Conservation (phyloP, 345 rosid genomes). For the Microcos paniculata region DNA sequence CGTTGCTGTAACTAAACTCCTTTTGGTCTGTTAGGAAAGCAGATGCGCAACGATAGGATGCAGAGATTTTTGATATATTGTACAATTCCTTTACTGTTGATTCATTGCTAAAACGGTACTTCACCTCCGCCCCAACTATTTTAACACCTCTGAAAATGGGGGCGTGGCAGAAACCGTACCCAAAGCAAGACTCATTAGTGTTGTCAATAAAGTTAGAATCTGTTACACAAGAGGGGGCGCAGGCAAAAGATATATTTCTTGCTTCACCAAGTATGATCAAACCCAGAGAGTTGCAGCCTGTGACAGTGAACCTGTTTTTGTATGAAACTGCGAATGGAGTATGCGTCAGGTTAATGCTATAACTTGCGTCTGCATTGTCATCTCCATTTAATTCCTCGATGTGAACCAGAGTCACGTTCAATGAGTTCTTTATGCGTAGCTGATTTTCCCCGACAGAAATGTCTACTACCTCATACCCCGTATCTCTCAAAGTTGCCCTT, state of each 20-base stretch:
- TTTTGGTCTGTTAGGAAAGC: conserved; percentile 7
- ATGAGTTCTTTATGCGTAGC: not conserved
- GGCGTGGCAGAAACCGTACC: not conserved
- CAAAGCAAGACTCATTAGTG: not conserved
- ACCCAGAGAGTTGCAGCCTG: conserved; percentile 8
- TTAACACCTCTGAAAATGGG: not conserved
- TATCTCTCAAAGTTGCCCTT: not conserved
- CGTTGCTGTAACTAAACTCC: not conserved
- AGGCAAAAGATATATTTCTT: not conserved
- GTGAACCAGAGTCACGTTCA: not conserved
- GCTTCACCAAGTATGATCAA: not conserved
- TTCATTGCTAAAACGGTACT: too few species aligned
- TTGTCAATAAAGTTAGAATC: not conserved
- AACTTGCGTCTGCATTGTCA: too few species aligned
- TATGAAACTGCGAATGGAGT: not conserved
- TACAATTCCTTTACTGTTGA: too few species aligned
- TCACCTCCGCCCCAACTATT: too few species aligned
- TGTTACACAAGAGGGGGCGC: not conserved
- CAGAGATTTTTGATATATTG: not conserved
- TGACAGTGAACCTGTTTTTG: not conserved
- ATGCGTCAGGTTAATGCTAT: too few species aligned
- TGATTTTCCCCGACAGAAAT: not conserved
- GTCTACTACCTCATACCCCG: not conserved
- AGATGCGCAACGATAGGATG: conserved; percentile 11
- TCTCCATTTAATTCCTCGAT: not conserved